These are phyloP conservation scores for Hypomontagnella monticulosa DNA, from an alignment of 495 filamentous ascomycete genomes.

Conservation along the genomic window DNA sequence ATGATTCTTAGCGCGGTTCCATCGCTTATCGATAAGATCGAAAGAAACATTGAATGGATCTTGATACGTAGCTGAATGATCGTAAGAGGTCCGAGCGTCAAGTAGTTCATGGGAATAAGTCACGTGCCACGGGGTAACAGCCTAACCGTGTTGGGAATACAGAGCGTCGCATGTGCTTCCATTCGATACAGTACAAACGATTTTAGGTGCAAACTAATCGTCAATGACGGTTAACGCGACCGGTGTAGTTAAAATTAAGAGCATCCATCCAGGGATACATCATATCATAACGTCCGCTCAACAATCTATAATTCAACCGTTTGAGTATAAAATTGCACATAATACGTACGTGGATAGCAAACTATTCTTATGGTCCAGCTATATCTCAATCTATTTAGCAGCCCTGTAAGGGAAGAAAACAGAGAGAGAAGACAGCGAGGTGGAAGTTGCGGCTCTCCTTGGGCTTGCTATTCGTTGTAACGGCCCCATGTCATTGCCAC, in stretches of 20 bases:
- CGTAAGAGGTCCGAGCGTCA: conserved; percentile 13
- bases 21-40: conserved; percentile 17
- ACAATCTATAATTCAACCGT: too few species aligned
- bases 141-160: conserved; percentile 1
- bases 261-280: too few species aligned
- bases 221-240: too few species aligned
- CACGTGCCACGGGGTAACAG: conserved; percentile 34
- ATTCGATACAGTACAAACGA: neutral
- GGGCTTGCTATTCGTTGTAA: conserved; percentile 8
- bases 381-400: neutral
- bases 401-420: neutral
- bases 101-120: neutral
- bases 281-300: too few species aligned
- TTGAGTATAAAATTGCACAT: too few species aligned
- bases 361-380: too few species aligned
- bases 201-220: neutral
- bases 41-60: too few species aligned
- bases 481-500: conserved; percentile 31
- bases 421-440: too few species aligned
- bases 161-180: conserved; percentile 28
- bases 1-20: conserved; percentile 24
- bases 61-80: neutral
- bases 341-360: too few species aligned
- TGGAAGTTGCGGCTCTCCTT: conserved; percentile 26
- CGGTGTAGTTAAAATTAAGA: too few species aligned